Evolutionary conservation across 257 asterid genomes (phyloP).

Genomic region (Datura wrightii): DNA sequence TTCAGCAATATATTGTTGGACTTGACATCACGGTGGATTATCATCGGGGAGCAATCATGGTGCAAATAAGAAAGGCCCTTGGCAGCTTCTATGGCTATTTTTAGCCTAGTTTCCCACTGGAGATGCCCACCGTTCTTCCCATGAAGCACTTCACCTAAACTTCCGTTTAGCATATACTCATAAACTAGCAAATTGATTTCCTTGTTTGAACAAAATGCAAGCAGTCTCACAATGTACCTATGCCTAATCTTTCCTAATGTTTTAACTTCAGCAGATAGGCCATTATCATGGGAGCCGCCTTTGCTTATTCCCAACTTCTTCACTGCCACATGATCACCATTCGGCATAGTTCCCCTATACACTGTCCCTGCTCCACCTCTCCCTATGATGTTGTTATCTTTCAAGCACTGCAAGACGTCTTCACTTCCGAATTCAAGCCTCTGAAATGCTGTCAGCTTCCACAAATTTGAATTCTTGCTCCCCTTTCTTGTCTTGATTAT

Average conservation of each 20-base stretch:
- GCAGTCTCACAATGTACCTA: conserved; percentile 49
- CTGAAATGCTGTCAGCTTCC: conserved; percentile 59
- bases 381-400: conserved; percentile 51
- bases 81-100: conserved; percentile 48
- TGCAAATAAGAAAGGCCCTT: conserved; percentile 52
- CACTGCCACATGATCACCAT: conserved; percentile 48
- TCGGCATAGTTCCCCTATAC: conserved; percentile 49
- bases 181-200: conserved; percentile 52
- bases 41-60: conserved; percentile 53
- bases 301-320: conserved; percentile 48
- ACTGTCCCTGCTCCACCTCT: conserved; percentile 61
- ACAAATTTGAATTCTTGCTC: conserved; percentile 40
- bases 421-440: conserved; percentile 51
- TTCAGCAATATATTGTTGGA: conserved; percentile 50
- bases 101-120: conserved; percentile 50
- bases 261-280: conserved; percentile 49
- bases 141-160: conserved; percentile 51
- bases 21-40: conserved; percentile 50
- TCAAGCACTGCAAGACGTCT: conserved; percentile 51
- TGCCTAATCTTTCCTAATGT: conserved; percentile 49
- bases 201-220: conserved; percentile 47
- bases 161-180: conserved; percentile 53
- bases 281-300: conserved; percentile 50
- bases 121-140: conserved; percentile 44
- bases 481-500: conserved; percentile 47